Evolutionary conservation across 129 eudicot genomes (phyloP).

Genomic region (Daucus carota): DNA sequence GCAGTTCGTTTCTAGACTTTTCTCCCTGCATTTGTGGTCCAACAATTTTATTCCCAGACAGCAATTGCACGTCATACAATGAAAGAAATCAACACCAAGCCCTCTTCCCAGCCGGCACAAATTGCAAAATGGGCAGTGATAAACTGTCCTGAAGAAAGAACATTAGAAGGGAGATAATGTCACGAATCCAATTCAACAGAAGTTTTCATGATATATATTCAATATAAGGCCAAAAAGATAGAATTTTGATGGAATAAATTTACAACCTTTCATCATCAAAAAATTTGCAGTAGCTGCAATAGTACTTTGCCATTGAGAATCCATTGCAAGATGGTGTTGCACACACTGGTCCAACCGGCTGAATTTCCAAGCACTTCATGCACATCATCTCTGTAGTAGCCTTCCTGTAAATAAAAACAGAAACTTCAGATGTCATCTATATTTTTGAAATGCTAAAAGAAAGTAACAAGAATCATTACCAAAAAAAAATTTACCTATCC

Average conservation of each 20-base stretch:
- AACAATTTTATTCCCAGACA: conserved; percentile 73
- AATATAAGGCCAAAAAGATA: background rate
- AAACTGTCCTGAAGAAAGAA: conserved; percentile 58
- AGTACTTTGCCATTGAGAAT: conserved; percentile 82
- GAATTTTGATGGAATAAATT: background rate
- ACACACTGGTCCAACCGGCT: conserved; percentile 82
- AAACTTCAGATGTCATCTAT: background rate
- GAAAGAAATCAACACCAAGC: conserved; percentile 86
- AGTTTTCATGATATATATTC: too few species aligned
- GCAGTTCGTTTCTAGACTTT: conserved; percentile 92
- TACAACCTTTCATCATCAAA: conserved; percentile 91
- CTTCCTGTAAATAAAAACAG: conserved; percentile 50
- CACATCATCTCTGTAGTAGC: conserved; percentile 99
- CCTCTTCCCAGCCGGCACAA: conserved; percentile 93
- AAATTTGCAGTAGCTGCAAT: conserved; percentile 87
- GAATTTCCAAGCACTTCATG: conserved; percentile 79
- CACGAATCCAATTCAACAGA: conserved; percentile 9
- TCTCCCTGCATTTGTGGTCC: conserved; percentile 96
- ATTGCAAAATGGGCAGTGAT: conserved; percentile 96
- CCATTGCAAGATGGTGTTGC: conserved; percentile 88
- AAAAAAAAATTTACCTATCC: conserved; percentile 63
- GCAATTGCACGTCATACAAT: conserved; percentile 99
- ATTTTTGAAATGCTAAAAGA: background rate
- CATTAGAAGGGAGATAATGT: conserved; percentile 1
- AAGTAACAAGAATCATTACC: background rate